phyloP scores from a whole-genome alignment of 2,329 filamentous ascomycete species.

The Verticillium klebahnii region DNA sequence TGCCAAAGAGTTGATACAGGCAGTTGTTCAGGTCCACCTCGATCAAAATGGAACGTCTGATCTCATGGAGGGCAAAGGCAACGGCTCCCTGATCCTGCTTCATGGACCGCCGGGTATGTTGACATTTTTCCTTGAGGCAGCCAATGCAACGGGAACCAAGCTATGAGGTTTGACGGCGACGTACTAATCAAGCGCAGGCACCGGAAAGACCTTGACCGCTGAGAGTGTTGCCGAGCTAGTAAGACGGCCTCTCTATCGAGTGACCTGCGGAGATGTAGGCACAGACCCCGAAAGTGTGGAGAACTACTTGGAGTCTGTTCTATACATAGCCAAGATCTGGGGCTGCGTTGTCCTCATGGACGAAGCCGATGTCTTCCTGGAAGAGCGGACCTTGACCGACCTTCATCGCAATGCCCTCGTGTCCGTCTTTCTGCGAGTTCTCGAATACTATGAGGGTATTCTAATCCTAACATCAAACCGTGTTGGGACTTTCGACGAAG shows the following conservation, averaged over 20 bases:
- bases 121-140: background rate
- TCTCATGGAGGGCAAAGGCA: constrained; percentile 3
- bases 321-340: constrained; percentile 53
- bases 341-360: constrained; percentile 73
- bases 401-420: constrained; percentile 68
- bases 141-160: background rate
- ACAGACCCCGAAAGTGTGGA: constrained; percentile 16
- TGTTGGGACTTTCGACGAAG: constrained; percentile 28
- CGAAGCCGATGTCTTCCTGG: constrained; percentile 79
- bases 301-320: constrained; percentile 10
- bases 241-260: constrained; percentile 16
- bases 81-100: constrained; percentile 4
- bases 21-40: background rate
- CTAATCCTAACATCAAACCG: constrained; percentile 30
- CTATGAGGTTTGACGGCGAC: too few relatives aligned
- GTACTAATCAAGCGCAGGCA: background rate
- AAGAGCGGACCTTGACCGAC: constrained; percentile 76
- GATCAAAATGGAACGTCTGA: background rate
- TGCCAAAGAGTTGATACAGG: background rate
- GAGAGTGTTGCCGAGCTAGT: constrained; percentile 3
- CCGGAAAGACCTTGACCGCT: constrained; percentile 1
- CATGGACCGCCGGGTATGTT: constrained; percentile 4
- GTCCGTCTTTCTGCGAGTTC: constrained; percentile 25
- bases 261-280: constrained; percentile 21
- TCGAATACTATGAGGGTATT: constrained; percentile 31